phyloP scores from a whole-genome alignment of 2,329 filamentous ascomycete genomes.

The Diplodia sapinea region DNA sequence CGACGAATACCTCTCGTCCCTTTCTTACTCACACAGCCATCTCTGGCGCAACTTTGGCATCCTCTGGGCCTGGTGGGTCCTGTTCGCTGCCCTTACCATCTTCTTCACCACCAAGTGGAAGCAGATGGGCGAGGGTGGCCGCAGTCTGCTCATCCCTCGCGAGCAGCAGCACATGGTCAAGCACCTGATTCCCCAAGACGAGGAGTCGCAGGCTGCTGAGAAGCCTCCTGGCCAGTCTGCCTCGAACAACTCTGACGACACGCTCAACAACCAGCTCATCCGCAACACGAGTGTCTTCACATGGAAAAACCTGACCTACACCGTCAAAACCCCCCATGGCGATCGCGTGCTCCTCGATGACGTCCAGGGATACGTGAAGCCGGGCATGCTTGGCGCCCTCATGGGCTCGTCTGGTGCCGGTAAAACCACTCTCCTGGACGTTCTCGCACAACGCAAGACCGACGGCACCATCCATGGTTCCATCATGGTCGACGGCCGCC shows the following conservation, averaged over 20 bases:
- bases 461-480: constrained; percentile 30
- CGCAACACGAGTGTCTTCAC: constrained; percentile 74
- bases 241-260: constrained; percentile 8
- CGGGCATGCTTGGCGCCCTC: constrained; percentile 31
- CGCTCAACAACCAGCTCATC: constrained; percentile 54
- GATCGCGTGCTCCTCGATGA: constrained; percentile 31
- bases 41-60: constrained; percentile 39
- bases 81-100: constrained; percentile 66
- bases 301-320: constrained; percentile 50
- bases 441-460: constrained; percentile 29
- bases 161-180: constrained; percentile 48
- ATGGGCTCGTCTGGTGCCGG: constrained; percentile 32
- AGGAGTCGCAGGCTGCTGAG: constrained; percentile 52
- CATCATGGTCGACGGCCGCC: constrained; percentile 30
- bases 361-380: constrained; percentile 34
- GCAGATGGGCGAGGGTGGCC: constrained; percentile 58
- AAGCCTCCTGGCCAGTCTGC: background rate
- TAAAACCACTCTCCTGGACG: constrained; percentile 28
- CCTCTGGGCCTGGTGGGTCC: constrained; percentile 66
- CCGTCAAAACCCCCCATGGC: constrained; percentile 34
- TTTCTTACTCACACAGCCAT: constrained; percentile 49
- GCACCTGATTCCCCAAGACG: constrained; percentile 50
- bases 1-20: constrained; percentile 62
- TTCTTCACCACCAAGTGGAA: constrained; percentile 64
- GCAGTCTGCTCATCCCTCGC: constrained; percentile 66